These are phyloP conservation scores for Ophiostoma novo-ulmi DNA, from an alignment of 2,329 filamentous ascomycete species.

Conservation along the genomic window DNA sequence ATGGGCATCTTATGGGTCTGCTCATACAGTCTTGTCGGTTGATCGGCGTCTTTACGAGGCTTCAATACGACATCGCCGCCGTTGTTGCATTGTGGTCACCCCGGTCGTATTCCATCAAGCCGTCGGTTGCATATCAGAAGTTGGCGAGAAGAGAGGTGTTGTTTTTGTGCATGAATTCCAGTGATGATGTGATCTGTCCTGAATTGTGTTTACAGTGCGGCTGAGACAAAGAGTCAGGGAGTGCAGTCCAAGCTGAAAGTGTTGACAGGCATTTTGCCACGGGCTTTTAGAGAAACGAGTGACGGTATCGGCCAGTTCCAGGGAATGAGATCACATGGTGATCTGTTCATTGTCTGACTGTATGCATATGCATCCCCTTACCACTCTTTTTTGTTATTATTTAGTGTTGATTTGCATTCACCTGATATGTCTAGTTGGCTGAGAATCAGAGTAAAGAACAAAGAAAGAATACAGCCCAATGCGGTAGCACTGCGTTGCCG, in stretches of 20 bases:
- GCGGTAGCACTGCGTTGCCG: not conserved
- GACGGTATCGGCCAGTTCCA: not conserved
- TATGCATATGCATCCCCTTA: not conserved
- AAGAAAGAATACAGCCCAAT: not conserved
- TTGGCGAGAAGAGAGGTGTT: not conserved
- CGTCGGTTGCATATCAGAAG: not conserved
- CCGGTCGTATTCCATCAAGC: not conserved
- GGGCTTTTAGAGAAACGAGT: not conserved
- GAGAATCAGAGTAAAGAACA: not conserved
- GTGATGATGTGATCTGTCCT: not conserved
- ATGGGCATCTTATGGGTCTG: not conserved
- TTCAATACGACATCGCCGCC: constrained; percentile 4
- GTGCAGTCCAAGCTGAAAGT: not conserved
- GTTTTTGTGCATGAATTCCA: not conserved
- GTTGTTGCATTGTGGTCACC: not conserved
- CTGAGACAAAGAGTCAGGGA: not conserved
- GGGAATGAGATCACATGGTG: constrained; percentile 3
- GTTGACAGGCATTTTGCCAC: not conserved
- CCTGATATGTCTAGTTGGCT: not conserved
- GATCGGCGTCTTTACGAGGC: constrained; percentile 1
- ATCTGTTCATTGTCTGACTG: not conserved
- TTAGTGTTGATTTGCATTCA: not conserved
- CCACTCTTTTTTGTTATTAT: not conserved
- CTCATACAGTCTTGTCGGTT: not conserved
- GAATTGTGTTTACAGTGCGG: not conserved